A percentile compares a stretch with the other conserved stretches of the same genome.
Conservation (phyloP, 1,284 basidiomycete species). For the Naganishia cerealis region DNA sequence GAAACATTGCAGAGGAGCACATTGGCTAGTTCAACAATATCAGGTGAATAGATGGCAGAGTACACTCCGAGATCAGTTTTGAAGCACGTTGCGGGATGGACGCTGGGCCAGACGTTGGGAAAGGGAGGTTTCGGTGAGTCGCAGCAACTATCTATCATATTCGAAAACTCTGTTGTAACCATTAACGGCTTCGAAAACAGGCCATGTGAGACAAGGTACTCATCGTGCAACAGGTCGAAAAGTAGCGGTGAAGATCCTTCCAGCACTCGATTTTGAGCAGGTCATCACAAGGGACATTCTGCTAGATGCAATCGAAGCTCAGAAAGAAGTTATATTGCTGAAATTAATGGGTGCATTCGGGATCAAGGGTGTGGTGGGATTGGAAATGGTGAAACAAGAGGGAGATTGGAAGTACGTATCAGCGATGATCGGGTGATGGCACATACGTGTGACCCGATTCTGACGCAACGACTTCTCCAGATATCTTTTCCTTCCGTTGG, state of each 20-base stretch:
- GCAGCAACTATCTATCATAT: background rate
- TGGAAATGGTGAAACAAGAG: conserved; percentile 50
- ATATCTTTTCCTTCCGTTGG: conserved; percentile 34
- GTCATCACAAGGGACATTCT: conserved; percentile 39
- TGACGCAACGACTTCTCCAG: conserved; percentile 6
- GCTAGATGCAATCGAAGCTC: conserved; percentile 50
- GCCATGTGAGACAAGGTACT: conserved; percentile 52
- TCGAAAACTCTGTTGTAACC: background rate
- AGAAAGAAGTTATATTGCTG: conserved; percentile 52
- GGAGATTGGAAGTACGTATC: conserved; percentile 51
- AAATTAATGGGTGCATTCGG: conserved; percentile 48
- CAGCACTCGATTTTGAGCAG: conserved; percentile 40
- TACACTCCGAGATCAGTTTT: conserved; percentile 36
- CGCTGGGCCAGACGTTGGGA: conserved; percentile 47
- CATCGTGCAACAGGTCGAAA: conserved; percentile 43
- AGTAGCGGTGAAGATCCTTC: conserved; percentile 54
- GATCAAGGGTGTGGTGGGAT: conserved; percentile 45
- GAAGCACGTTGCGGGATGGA: conserved; percentile 46
- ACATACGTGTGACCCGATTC: background rate
- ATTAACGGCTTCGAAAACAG: conserved; percentile 36
- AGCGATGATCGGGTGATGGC: background rate
- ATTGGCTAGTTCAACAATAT: too few relatives aligned
- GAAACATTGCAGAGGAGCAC: background rate
- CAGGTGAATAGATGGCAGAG: conserved; percentile 15
- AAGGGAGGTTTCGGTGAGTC: conserved; percentile 50